Base-by-base conservation (phyloP, 2,329 filamentous ascomycete genomes). In the Pseudogymnoascus sp. region DNA sequence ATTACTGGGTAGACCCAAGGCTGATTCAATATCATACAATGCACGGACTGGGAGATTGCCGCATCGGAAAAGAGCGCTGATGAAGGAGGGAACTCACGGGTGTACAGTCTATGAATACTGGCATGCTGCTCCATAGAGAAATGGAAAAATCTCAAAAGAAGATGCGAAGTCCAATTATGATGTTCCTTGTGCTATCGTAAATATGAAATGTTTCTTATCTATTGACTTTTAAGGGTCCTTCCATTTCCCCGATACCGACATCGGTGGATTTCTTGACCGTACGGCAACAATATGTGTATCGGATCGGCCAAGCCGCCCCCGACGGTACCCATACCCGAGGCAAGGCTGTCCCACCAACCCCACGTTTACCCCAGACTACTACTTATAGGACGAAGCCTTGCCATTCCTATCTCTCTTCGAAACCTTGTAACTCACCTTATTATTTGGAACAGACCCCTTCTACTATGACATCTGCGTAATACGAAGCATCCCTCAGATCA, bases 71-170 rank as follows among this genome's bases (percentile, higher is more conserved):
- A 65, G 66, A 69, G 63, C 64, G 64, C 63, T 66, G 66, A 69
- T 68, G 63, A 61, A 66, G 63, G 62, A 65, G 64, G 65, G 64
- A 64, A 65, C 66, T 66, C 62, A 67, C 64, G 65, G 71, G 67
- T 71, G 67, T 71, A 70, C 68, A 68, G 68, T 68, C 66, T 66
- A 65, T 65, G 64, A 62, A 59, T 57, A 67, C 66, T 70, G 68
- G 67, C 68, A 68, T 68, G 66, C 67, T 65, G 66, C 66, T 67
- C 43, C 66, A 67, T 68, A 68, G 64, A 67, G 66, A 71, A 71
- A 69, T 67, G 66, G 67, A 70, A 63, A 66, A 62, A 60, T 62
- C 65, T 63, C 62, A n/a, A 64, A 69, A 67, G 64, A 69, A 66
- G 66, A 64, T 66, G 62, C 60, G 39, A 63, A 65, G 37, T 64